These are phyloP conservation scores for Ananas comosus DNA, from an alignment of 176 grass and related monocot species.

Conservation along the genomic window DNA sequence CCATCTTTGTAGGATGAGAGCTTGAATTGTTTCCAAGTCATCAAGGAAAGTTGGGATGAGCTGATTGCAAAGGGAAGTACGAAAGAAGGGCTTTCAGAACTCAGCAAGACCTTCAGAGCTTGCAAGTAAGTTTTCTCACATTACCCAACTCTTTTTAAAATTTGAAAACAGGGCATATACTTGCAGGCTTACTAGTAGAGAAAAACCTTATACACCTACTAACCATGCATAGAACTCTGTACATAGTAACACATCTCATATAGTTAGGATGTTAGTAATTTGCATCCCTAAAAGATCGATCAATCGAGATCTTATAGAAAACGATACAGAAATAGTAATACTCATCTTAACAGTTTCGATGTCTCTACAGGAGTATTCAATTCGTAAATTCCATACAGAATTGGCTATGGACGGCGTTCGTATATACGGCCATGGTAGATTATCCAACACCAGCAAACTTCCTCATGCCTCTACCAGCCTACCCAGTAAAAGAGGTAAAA, in stretches of 20 bases:
- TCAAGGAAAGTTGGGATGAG: constrained; percentile 77
- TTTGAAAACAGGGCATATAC: not conserved
- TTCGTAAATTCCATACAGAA: constrained; percentile 30
- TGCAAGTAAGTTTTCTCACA: constrained; percentile 60
- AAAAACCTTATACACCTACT: too few species aligned
- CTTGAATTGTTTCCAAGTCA: constrained; percentile 73
- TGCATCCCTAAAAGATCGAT: too few species aligned
- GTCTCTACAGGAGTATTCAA: constrained; percentile 38
- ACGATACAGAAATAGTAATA: not conserved
- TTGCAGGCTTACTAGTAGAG: too few species aligned
- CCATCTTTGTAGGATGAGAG: constrained; percentile 60
- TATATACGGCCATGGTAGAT: constrained; percentile 77
- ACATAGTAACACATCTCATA: too few species aligned
- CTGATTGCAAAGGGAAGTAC: constrained; percentile 35
- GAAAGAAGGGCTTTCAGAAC: constrained; percentile 41
- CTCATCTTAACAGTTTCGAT: not conserved
- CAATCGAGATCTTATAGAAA: not conserved
- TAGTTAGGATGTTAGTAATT: too few species aligned
- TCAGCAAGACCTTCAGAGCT: constrained; percentile 80
- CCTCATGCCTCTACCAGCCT: constrained; percentile 60
- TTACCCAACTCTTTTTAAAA: constrained; percentile 8
- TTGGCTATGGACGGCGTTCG: constrained; percentile 67
- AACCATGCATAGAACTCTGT: too few species aligned
- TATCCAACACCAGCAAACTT: constrained; percentile 74
- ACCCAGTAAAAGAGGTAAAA: constrained; percentile 69